These are phyloP conservation scores for Tetrastigma voinierianum DNA, from an alignment of 164 flowering plant species.

Conservation along the genomic window DNA sequence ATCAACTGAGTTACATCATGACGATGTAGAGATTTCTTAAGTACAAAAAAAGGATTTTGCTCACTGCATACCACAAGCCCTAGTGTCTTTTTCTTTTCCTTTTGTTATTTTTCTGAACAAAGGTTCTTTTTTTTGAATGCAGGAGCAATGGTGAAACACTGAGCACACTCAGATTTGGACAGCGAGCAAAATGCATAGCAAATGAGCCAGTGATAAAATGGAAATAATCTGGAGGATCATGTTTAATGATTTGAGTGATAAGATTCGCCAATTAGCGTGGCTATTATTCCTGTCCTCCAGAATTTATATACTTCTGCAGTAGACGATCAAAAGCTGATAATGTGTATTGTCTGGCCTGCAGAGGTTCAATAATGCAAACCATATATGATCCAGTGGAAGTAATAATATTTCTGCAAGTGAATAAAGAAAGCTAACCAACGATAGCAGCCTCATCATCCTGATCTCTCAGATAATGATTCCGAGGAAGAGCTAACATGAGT, in stretches of 20 bases:
- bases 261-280: slow-evolving; percentile 90
- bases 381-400: slow-evolving; percentile 21
- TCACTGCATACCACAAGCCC: no score
- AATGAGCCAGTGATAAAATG: slow-evolving; percentile 87
- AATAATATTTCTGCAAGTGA: no score
- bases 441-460: no score
- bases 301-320: background rate
- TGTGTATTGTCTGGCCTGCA: slow-evolving; percentile 30
- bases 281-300: slow-evolving; percentile 27
- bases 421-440: no score
- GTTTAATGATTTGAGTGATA: slow-evolving; percentile 89
- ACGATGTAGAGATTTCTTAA: no score
- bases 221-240: slow-evolving; percentile 92
- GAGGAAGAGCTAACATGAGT: slow-evolving; percentile 59
- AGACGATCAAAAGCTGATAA: background rate
- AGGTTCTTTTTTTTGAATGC: slow-evolving; percentile 22
- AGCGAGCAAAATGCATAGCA: slow-evolving; percentile 49
- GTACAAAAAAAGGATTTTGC: no score
- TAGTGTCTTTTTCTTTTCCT: background rate
- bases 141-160: slow-evolving; percentile 68
- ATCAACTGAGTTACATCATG: no score
- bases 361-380: no score
- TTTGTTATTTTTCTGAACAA: background rate
- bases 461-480: slow-evolving; percentile 49
- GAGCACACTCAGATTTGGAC: slow-evolving; percentile 88